These are phyloP conservation scores for Pythium apleroticum DNA, from an alignment of 352 stramenopile species.

Conservation along the genomic window DNA sequence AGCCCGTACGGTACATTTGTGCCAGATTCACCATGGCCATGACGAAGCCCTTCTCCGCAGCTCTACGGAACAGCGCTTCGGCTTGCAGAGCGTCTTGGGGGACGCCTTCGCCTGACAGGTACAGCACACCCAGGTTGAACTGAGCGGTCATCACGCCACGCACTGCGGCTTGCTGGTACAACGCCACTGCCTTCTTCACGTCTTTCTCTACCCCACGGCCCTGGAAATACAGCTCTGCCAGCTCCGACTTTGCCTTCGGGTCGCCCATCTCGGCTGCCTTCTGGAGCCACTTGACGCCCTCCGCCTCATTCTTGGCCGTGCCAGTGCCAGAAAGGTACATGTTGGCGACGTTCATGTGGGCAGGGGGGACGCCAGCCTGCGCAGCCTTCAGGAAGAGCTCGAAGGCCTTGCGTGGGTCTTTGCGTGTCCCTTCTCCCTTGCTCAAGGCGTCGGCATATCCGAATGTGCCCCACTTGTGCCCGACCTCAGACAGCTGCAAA, in stretches of 20 bases:
- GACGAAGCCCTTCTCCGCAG: conserved; percentile 77
- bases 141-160: conserved; percentile 61
- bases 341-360: conserved; percentile 82
- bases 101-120: conserved; percentile 65
- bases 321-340: conserved; percentile 76
- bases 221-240: conserved; percentile 75
- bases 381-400: conserved; percentile 73
- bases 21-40: conserved; percentile 89
- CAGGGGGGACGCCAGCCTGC: conserved; percentile 57
- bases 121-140: conserved; percentile 80
- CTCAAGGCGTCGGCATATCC: conserved; percentile 77
- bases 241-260: conserved; percentile 64
- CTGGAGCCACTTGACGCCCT: conserved; percentile 69
- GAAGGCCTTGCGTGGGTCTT: conserved; percentile 79
- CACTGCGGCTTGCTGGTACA: conserved; percentile 70
- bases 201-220: conserved; percentile 58
- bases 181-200: conserved; percentile 48
- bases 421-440: conserved; percentile 71
- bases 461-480: conserved; percentile 78
- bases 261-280: conserved; percentile 78
- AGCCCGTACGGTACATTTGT: conserved; percentile 78
- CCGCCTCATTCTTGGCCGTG: conserved; percentile 70
- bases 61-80: conserved; percentile 69
- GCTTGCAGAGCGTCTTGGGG: conserved; percentile 55
- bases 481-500: conserved; percentile 46